phyloP scores from a whole-genome alignment of 2,329 filamentous ascomycete species.

The Tolypocladium nubicola region DNA sequence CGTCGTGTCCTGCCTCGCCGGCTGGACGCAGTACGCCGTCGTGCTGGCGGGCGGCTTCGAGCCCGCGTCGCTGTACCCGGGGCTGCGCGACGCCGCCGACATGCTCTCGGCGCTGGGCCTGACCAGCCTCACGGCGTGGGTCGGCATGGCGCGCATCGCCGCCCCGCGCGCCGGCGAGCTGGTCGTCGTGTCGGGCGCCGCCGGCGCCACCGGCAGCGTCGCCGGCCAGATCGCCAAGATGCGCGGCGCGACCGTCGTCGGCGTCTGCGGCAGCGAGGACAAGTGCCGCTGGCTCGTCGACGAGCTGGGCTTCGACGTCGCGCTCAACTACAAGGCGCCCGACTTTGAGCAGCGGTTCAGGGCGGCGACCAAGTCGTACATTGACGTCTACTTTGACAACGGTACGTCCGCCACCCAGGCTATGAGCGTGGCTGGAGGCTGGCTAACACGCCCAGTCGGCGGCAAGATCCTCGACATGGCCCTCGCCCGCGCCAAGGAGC shows the following conservation, averaged over 20 bases:
- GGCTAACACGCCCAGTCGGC: slow-evolving; percentile 35
- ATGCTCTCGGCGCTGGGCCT: slow-evolving; percentile 52
- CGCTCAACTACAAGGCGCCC: slow-evolving; percentile 57
- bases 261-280: slow-evolving; percentile 54
- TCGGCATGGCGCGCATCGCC: slow-evolving; percentile 60
- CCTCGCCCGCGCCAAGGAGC: slow-evolving; percentile 49
- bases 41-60: slow-evolving; percentile 40
- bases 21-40: slow-evolving; percentile 59
- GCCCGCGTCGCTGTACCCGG: slow-evolving; percentile 27
- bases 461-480: slow-evolving; percentile 61
- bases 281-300: slow-evolving; percentile 57
- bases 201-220: slow-evolving; percentile 67
- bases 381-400: slow-evolving; percentile 67
- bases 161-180: slow-evolving; percentile 59
- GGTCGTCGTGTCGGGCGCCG: slow-evolving; percentile 68
- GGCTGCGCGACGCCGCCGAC: slow-evolving; percentile 39
- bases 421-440: too few relatives aligned
- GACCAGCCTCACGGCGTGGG: slow-evolving; percentile 67
- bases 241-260: slow-evolving; percentile 51
- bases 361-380: slow-evolving; percentile 45
- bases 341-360: slow-evolving; percentile 51
- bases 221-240: slow-evolving; percentile 71
- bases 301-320: slow-evolving; percentile 56
- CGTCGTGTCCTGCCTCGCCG: slow-evolving; percentile 42
- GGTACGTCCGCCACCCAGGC: slow-evolving; percentile 11